Percentiles rank a stretch among this genome's conserved stretches.
Conservation (phyloP, 768 basidiomycete genomes). For the Naematelia encephala region DNA sequence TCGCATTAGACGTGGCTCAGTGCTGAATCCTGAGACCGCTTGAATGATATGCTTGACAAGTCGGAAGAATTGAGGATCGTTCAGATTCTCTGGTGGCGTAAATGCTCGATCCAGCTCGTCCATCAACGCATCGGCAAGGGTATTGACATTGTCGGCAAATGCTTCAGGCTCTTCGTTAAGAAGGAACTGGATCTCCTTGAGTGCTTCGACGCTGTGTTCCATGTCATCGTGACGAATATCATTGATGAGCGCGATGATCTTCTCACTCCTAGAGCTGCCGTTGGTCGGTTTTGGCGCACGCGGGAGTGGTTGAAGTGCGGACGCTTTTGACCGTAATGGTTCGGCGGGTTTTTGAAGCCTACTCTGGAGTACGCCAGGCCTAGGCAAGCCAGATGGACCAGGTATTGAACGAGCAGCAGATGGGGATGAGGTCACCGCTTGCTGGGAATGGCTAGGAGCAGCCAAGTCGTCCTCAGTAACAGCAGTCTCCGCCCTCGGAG, state of each 20-base stretch:
- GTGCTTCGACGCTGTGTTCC: conserved; percentile 77
- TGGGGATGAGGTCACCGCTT: conserved; percentile 10
- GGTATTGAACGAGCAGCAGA: conserved; percentile 19
- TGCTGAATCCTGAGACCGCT: conserved; percentile 90
- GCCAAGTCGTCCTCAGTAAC: background rate
- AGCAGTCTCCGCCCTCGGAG: background rate
- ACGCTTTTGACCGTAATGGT: conserved; percentile 10
- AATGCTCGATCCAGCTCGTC: conserved; percentile 90
- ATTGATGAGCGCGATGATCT: conserved; percentile 77
- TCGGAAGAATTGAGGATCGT: conserved; percentile 76
- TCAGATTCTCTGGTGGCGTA: conserved; percentile 70
- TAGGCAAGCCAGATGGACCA: conserved; percentile 23
- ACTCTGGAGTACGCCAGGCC: conserved; percentile 4
- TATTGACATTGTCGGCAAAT: conserved; percentile 69
- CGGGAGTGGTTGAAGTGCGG: background rate
- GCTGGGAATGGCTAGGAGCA: conserved; percentile 21
- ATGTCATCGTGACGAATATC: conserved; percentile 86
- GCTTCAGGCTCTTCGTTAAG: conserved; percentile 72
- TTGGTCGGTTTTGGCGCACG: conserved; percentile 2
- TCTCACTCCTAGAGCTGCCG: conserved; percentile 1
- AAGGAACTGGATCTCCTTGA: conserved; percentile 88
- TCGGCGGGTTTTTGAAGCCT: conserved; percentile 23
- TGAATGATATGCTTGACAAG: conserved; percentile 97
- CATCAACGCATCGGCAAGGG: conserved; percentile 83
- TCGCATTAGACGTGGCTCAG: conserved; percentile 80